A percentile compares a stretch with the other conserved stretches of the same genome.
Conservation (phyloP, 139 green algal species). For the Chlorella sp. region DNA sequence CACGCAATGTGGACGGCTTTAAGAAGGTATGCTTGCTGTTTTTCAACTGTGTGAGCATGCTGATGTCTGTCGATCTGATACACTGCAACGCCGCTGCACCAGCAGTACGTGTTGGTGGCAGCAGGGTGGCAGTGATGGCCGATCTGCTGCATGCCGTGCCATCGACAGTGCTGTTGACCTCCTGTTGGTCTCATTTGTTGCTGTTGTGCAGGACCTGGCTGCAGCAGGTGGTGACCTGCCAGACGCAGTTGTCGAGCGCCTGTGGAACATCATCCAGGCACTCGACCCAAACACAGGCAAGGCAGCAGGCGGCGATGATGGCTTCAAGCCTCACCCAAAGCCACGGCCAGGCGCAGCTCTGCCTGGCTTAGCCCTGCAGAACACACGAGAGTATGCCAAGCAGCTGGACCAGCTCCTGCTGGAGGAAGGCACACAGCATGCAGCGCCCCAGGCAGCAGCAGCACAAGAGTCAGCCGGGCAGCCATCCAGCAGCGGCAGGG, state of each 20-base stretch:
- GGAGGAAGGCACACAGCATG: conserved; percentile 20
- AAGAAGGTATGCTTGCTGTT: no score
- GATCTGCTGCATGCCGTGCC: no score
- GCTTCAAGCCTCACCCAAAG: no score
- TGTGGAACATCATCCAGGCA: conserved; percentile 83
- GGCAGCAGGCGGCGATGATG: no score
- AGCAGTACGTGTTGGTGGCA: no score
- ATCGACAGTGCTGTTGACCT: no score
- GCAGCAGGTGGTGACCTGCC: conserved; percentile 79
- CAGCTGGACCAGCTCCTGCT: conserved; percentile 60
- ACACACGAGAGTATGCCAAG: conserved; percentile 65
- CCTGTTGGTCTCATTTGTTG: no score
- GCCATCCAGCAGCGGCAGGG: conserved; percentile 16
- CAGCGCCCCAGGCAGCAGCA: neutral
- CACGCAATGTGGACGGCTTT: no score
- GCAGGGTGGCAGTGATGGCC: no score
- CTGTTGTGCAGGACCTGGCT: conserved; percentile 50
- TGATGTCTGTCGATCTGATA: no score
- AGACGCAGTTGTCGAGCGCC: conserved; percentile 70
- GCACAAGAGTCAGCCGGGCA: conserved; percentile 17
- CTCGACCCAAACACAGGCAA: conserved; percentile 23
- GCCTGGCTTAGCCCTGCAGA: conserved; percentile 62
- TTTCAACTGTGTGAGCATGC: no score
- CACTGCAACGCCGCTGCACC: no score
- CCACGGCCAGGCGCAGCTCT: conserved; percentile 21